Base-by-base conservation (phyloP, 2,329 filamentous ascomycete genomes). In the Cryphonectria parasitica region DNA sequence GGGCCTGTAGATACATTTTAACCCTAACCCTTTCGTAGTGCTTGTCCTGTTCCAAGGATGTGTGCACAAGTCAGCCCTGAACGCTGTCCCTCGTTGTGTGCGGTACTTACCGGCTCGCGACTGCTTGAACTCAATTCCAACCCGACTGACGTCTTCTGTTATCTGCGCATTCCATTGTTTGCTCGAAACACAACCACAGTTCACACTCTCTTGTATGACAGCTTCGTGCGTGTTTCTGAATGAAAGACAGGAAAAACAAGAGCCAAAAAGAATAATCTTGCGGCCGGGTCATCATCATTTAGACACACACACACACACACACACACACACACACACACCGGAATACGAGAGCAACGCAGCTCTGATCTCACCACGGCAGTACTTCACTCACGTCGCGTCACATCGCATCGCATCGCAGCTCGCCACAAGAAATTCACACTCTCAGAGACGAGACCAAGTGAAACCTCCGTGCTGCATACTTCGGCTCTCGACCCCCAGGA, bases 101-200 rank as follows among this genome's bases (percentile, higher is more conserved):
- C 45, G 45, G 45, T 49, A 49, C 45, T 49, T 49, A n/a, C 45
- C 45, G 10, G 45, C 45, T 49, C 8, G 45, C 22, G 45, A n/a
- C 45, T 49, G 45, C 45, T 49, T 49, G 45, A n/a, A 49, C 45
- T 49, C 45, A 49, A 49, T n/a, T 49, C 45, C 45, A 49, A n/a
- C 45, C 45, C 22, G 22, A n/a, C 45, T 49, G 45, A 49, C 45
- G 45, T 49, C 45, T 49, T 49, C 22, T n/a, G 7, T 49, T n/a
- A 49, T 49, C 22, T n/a, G 45, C 8, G 19, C 45, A n/a, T n/a
- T 49, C 45, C 22, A 3, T 49, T 49, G 45, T 49, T n/a, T 49
- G 45, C 45, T n/a, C 19, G 45, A 49, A 7, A 49, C 45, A 49
- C 45, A 49, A 49, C 45, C 45, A 49, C 45, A 49, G 8, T 22